Evolutionary conservation across 179 eudicot genomes (phyloP), one percentile per base, ranked within the genome.

Genomic region (Sideroxylon spinosum): DNA sequence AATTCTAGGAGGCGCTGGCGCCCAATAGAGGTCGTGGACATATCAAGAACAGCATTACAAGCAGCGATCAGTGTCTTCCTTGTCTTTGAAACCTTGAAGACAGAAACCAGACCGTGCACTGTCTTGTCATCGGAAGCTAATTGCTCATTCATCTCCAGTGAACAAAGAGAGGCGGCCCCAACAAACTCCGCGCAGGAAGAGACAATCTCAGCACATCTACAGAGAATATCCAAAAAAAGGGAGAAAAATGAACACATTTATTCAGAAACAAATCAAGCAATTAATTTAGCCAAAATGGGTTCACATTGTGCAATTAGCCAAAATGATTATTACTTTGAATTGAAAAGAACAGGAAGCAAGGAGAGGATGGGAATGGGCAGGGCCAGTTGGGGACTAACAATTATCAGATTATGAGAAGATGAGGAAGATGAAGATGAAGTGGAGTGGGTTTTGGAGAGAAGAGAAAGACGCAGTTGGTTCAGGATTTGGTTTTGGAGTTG

Each of bases 11-110:
- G 77, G 0, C 68, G 77, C 23, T 68, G 83, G 50, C 85, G 83
- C 9, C 88, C 91, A 26, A 84, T 55, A 9, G 85, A 80, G 50
- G 93, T 85, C 2, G 87, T 76, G 20, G 82, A 81, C 82, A 90
- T 62, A 84, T 88, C 93, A 82, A 90, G 80, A 71, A 85, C 70
- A 62, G 85, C 91, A 82, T 90, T 81, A 73, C 88, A 89, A 64
- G 85, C 68, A 48, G 80, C 82, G 48, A 62, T 79, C 26, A 32
- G 32, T 17, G 74, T 76, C 17, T 49, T 82, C 63, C 65, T 76
- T 80, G 19, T 52, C 16, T 79, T 73, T 25, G 71, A 70, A 64
- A 79, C 69, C 69, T 76, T 68, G 72, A 86, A 71, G 63, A 49
- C 87, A 80, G 59, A 60, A 59, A 81, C 32, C 26, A 90, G 78